Percentiles rank a stretch among this genome's conserved stretches.
These are phyloP conservation scores for Rhodotorula glutinis DNA, from an alignment of 1,284 basidiomycete species.

Conservation along the genomic window DNA sequence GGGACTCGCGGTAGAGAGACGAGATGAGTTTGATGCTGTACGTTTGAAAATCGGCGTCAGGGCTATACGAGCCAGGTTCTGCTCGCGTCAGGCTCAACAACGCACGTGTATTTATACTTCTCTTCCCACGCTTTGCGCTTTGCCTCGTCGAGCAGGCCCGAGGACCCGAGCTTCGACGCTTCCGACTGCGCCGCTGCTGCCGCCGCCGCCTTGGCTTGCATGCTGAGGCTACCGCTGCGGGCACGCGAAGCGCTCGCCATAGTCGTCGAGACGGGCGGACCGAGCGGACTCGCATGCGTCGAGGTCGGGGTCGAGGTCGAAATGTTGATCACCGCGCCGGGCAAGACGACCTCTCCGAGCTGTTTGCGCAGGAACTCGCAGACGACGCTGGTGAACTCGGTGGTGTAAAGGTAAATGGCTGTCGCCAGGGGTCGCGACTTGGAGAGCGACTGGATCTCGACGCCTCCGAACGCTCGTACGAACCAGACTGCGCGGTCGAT, in stretches of 20 bases:
- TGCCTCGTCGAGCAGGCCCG: constrained; percentile 59
- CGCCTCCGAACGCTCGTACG: constrained; percentile 87
- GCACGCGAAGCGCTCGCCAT: constrained; percentile 2
- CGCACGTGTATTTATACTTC: constrained; percentile 74
- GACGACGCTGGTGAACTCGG: constrained; percentile 83
- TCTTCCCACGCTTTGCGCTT: constrained; percentile 71
- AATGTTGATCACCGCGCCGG: neutral
- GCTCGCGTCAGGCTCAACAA: neutral
- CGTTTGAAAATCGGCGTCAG: neutral
- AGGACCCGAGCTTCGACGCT: neutral
- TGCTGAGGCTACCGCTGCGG: constrained; percentile 46
- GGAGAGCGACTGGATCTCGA: constrained; percentile 65
- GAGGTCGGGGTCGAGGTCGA: constrained; percentile 3
- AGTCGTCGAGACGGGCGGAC: neutral
- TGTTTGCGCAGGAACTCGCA: constrained; percentile 88
- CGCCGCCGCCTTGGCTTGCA: constrained; percentile 4
- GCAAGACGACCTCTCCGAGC: constrained; percentile 71
- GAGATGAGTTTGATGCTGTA: constrained; percentile 68
- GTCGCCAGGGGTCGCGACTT: constrained; percentile 56
- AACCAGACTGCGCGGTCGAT: constrained; percentile 92
- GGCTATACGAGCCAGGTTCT: neutral
- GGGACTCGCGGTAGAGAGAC: constrained; percentile 71
- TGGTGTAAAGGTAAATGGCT: constrained; percentile 65
- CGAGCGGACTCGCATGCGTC: neutral
- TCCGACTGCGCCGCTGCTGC: constrained; percentile 58